Base-by-base conservation (phyloP, 176 grass and related monocot species). In the Echinochloa phyllopogon region DNA sequence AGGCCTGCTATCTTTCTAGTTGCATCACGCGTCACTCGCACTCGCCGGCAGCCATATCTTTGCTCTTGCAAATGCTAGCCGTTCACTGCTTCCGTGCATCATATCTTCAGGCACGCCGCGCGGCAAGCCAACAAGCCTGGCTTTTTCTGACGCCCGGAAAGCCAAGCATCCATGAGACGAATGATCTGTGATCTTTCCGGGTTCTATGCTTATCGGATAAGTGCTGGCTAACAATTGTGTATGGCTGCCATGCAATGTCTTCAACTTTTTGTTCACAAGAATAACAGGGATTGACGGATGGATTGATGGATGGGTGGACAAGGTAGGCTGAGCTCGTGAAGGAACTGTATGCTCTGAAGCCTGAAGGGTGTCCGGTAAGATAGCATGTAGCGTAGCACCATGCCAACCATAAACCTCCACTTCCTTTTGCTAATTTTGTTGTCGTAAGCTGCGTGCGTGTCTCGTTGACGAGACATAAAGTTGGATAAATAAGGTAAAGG, bases 11-110 rank as follows among this genome's bases (percentile, higher is more conserved):
- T n/a, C n/a, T n/a, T n/a, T n/a, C 6, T 24, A 24, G 64, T n/a
- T 81, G 77, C 61, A 39, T 80, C 60, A 80, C 45, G 27, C 61
- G 77, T 66, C 61, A 63, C 57, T 40, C 57, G 56, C 73, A 76
- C 71, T 48, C 20, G 48, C 72, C 38, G 51, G 73, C 36, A 76
- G 20, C 10, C 73, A 39, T 33, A 33, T 33, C 29, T 33, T 33
- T 33, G 29, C 29, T 33, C 29, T 2, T 33, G 29, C 29, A 33
- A 33, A 33, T 33, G 36, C 36, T 33, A 17, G 17, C 36, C 64
- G 37, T 39, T 36, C 63, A 18, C 17, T 42, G 58, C 57, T 47
- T 44, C 39, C 59, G 21, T 63, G 20, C 75, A 2, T 33, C n/a
- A 2, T 2, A 27, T 25, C 14, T 17, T 47, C 57, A 45, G 12